Conservation (phyloP, 306 rosid species). For the Malus sylvestris region DNA sequence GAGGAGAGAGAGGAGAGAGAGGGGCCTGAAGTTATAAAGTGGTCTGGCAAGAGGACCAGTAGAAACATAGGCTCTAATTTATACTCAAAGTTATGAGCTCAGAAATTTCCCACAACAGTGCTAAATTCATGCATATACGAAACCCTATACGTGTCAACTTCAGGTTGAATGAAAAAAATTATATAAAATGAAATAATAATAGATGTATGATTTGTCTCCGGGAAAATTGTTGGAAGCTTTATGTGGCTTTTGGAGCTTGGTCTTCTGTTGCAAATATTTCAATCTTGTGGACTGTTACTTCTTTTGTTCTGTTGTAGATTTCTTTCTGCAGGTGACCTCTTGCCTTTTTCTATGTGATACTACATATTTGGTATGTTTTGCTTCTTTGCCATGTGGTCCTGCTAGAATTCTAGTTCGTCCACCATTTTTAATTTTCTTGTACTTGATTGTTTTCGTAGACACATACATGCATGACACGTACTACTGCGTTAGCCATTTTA, state of each 20-base stretch:
- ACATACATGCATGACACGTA: background rate
- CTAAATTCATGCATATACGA: constrained; percentile 8
- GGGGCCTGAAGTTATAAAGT: constrained; percentile 15
- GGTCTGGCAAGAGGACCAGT: constrained; percentile 20
- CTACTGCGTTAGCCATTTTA: background rate
- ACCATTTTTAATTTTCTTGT: background rate
- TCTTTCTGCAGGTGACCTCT: constrained; percentile 12
- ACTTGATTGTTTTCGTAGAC: background rate
- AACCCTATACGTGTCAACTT: constrained; percentile 35
- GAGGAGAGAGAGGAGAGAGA: constrained; percentile 4
- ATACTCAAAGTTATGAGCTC: constrained; percentile 21
- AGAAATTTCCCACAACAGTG: background rate
- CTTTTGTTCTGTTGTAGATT: constrained; percentile 3
- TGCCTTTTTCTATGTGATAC: background rate
- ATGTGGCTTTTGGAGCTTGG: constrained; percentile 21
- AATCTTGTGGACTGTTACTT: constrained; percentile 7
- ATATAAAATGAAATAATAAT: background rate
- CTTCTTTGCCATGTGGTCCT: constrained; percentile 26
- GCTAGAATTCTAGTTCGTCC: background rate
- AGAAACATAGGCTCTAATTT: constrained; percentile 25
- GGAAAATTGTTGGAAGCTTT: constrained; percentile 19
- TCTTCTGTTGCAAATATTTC: constrained; percentile 13
- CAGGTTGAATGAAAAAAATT: constrained; percentile 13
- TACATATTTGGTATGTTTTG: constrained; percentile 1
- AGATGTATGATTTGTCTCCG: background rate